A percentile compares a stretch with the other conserved stretches of the same genome.
phyloP scores from a whole-genome alignment of 768 basidiomycete species.

The Rhodotorula graminis region DNA sequence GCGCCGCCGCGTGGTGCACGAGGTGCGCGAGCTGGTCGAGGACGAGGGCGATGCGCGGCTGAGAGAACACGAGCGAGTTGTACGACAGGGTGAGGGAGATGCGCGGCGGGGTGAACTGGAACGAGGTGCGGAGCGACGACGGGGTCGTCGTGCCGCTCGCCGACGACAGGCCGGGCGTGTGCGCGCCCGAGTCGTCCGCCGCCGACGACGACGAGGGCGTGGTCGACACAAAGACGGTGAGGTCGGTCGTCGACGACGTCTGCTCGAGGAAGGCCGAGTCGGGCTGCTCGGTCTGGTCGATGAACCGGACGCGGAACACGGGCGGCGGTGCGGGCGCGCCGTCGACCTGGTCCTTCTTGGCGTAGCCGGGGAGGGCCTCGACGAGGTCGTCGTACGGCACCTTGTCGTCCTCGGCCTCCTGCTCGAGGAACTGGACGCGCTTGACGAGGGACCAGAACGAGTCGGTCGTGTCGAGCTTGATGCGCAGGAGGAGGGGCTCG shows the following conservation, averaged over 20 bases:
- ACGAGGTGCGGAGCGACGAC: conserved; percentile 53
- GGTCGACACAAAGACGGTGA: conserved; percentile 77
- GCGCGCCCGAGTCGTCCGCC: background rate
- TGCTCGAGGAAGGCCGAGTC: conserved; percentile 66
- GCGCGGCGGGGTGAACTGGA: conserved; percentile 55
- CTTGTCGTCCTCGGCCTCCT: conserved; percentile 72
- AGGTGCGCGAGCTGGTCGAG: conserved; percentile 80
- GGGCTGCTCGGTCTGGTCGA: conserved; percentile 79
- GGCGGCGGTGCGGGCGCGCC: conserved; percentile 59
- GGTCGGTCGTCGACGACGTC: conserved; percentile 81
- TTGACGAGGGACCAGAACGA: conserved; percentile 83
- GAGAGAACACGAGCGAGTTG: conserved; percentile 89
- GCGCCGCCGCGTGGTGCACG: conserved; percentile 63
- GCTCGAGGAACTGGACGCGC: conserved; percentile 76
- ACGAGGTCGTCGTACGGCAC: conserved; percentile 75
- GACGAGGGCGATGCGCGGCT: conserved; percentile 67
- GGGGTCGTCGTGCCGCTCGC: conserved; percentile 20
- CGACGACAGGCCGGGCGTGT: conserved; percentile 38
- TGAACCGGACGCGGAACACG: conserved; percentile 92
- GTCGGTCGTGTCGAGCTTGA: conserved; percentile 76
- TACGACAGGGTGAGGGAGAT: conserved; percentile 80
- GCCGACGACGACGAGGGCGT: conserved; percentile 52
- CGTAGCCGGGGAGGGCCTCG: conserved; percentile 54
- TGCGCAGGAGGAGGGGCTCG: conserved; percentile 75
- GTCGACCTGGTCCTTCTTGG: conserved; percentile 37